Evolutionary conservation across 208 protist species (phyloP), one percentile per base, ranked within the genome.

Genomic region (Acanthamoeba royreba): DNA sequence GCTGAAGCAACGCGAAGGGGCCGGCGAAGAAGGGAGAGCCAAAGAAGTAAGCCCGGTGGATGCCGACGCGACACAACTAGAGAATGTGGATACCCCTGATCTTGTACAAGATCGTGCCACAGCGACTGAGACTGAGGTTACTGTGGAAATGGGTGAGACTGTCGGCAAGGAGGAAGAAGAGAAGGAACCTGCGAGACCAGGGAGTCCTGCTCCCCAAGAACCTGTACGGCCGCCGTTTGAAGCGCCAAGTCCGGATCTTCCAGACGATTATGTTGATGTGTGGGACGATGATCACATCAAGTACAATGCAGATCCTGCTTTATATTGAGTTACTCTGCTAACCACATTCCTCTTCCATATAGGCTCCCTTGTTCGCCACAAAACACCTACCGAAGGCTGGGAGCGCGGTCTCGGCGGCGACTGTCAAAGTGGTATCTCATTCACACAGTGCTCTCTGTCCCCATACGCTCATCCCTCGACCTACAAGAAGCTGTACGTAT

Each of bases 281-380:
- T 89, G 81, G 81, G 81, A 89, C 53, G 45, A 89, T 19, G 46
- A 43, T 11, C 40, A 89, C 49, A 52, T 83, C 38, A 77, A 19
- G 77, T 86, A 86, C 61, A 72, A 3, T 35, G 8, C 28, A 42
- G 19, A n/a, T n/a, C n/a, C n/a, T n/a, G n/a, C n/a, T n/a, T 33
- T 69, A 1, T 5, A 25, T 19, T 66, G 55, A 28, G n/a, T n/a
- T n/a, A n/a, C n/a, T n/a, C n/a, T 66, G 55, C 1, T 72, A 22
- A n/a, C 33, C 4, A 5, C 55, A 28, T 8, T 72, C 61, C 5
- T 72, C n/a, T 8, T 72, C 13, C 13, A 55, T 55, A 19, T 25
- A 89, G 38, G 33, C 81, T 89, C 11, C 81, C 81, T 8, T 89
- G 81, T 52, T 89, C 81, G 17, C 81, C 81, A 9, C 45, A 89